Base-by-base conservation (phyloP, 495 filamentous ascomycete species). In the Lentithecium fluviatile region DNA sequence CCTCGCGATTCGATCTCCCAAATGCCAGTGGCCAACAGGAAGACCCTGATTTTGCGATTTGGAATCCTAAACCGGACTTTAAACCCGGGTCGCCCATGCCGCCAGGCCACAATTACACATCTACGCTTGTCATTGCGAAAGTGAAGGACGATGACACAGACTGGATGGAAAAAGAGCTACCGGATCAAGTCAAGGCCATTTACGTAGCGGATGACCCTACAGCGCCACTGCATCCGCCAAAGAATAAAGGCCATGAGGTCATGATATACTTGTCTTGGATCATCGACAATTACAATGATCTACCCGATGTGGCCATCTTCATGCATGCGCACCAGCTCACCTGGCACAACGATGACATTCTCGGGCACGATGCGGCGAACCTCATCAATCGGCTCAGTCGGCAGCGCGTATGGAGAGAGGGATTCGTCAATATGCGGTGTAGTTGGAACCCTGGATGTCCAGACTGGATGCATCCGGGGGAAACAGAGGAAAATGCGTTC, bases 241-340 rank as follows among this genome's bases (percentile, higher is more conserved):
- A 80, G 62, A 88, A 88, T 65, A 90, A 90, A 71, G 88, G 88
- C 11, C 83, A 90, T 64, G 88, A 92, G 69, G 88, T 85, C 13
- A 85, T 90, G 78, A 77, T 86, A 8, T 91, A 91, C 68, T 74
- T 89, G 52, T 85, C 80, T 48, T 90, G 85, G 64, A 80, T 90
- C 61, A 82, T 88, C 68, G 85, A 90, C 66, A 80, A 85, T 71
- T 91, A 90, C 73, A 80, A 88, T 54, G 57, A 77, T 3, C 74
- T 90, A 3, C 82, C 86, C 6, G 88, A 90, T 56, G 75, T 89
- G 62, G 70, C 81, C 17, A 79, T 88, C 45, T 88, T 91, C 71
- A 85, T 85, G 75, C 88, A 91, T 61, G 77, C 82, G 6, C 85
- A 90, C 58, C 80, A 83, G 53, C 78, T 66, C 36, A 79, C 83